Evolutionary conservation across 106 monocot genomes (phyloP).

Genomic region (Dendrobium catenatum): DNA sequence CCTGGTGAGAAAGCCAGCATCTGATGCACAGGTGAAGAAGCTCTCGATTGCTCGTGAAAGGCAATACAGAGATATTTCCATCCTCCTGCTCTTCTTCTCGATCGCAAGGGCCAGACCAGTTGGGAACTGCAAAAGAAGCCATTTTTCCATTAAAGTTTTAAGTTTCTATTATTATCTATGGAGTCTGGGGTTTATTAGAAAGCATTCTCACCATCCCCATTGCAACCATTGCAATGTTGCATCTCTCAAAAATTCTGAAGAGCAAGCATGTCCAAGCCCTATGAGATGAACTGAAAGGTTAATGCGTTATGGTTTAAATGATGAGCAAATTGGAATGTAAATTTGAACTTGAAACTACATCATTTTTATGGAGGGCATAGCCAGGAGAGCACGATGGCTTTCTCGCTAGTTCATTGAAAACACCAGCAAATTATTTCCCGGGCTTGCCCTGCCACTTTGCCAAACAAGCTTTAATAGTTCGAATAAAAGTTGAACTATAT

Average conservation of each 20-base stretch:
- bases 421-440: too few species aligned
- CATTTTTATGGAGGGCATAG: too few species aligned
- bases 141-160: background rate
- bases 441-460: too few species aligned
- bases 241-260: slow-evolving; percentile 65
- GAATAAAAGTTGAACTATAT: too few species aligned
- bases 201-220: slow-evolving; percentile 56
- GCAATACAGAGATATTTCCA: slow-evolving; percentile 87
- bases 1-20: slow-evolving; percentile 59
- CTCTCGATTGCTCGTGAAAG: slow-evolving; percentile 85
- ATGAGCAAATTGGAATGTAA: background rate
- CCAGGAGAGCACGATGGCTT: too few species aligned
- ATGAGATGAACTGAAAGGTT: slow-evolving; percentile 5
- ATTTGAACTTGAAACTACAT: background rate
- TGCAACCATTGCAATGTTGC: slow-evolving; percentile 70
- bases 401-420: too few species aligned
- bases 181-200: too few species aligned
- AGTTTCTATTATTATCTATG: too few species aligned
- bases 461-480: too few species aligned
- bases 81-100: slow-evolving; percentile 92
- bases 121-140: slow-evolving; percentile 57
- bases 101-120: slow-evolving; percentile 81
- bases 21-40: slow-evolving; percentile 80
- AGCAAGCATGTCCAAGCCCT: slow-evolving; percentile 90
- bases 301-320: background rate